Percentiles rank a stretch among this genome's conserved stretches.
Evolutionary conservation across 192 early-diverging fungal species (phyloP).

Genomic region (Spizellomyces sp.): DNA sequence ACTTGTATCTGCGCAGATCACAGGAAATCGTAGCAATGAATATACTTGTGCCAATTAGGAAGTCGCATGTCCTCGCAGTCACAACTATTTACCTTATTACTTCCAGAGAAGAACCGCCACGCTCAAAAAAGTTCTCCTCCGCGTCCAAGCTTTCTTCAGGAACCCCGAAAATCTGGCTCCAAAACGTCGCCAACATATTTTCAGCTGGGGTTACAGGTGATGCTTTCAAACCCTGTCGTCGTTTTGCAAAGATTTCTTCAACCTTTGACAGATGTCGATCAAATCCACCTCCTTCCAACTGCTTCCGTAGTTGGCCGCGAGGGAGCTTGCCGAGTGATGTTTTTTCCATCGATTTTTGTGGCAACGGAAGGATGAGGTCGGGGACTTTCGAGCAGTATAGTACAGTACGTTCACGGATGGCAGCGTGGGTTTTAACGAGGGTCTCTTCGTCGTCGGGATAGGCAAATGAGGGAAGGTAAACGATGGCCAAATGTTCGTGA

Average conservation of each 20-base stretch:
- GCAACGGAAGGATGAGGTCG: neutral
- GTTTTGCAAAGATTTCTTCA: neutral
- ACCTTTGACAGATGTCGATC: neutral
- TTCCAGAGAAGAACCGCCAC: too few species aligned
- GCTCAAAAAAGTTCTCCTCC: too few species aligned
- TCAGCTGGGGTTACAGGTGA: too few species aligned
- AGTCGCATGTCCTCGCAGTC: too few species aligned
- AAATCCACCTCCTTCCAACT: neutral
- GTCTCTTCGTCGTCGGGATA: neutral
- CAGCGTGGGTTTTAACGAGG: neutral
- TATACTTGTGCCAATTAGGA: too few species aligned
- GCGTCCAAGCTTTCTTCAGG: too few species aligned
- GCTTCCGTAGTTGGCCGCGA: conserved; percentile 3
- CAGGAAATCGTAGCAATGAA: too few species aligned
- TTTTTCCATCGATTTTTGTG: neutral
- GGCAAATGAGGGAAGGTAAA: conserved; percentile 6
- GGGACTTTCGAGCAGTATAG: neutral
- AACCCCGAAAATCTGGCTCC: neutral
- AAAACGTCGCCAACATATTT: too few species aligned
- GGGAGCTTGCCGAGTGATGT: conserved; percentile 6
- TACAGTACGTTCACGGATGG: neutral
- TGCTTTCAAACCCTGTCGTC: too few species aligned
- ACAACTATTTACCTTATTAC: too few species aligned
- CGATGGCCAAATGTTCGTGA: conserved; percentile 4
- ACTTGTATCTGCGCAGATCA: too few species aligned